Evolutionary conservation across 441 rosid species (phyloP).

Genomic region (Sinapis alba): DNA sequence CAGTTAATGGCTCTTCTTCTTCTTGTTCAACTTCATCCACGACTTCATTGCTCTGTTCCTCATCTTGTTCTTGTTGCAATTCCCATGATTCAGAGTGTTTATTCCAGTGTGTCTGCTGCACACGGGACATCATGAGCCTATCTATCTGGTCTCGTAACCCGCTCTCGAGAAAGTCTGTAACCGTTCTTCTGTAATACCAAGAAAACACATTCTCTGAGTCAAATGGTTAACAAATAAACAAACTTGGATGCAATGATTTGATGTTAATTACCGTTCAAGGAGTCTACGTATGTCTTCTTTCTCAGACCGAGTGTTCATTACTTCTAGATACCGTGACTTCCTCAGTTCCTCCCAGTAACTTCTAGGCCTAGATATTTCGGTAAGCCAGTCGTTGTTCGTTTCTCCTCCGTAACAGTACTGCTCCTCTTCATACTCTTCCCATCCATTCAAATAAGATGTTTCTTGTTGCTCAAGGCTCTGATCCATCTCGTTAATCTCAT

Average conservation of each 20-base stretch:
- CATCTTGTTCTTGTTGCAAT: conserved; percentile 26
- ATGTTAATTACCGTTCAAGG: conserved; percentile 64
- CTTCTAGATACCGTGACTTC: conserved; percentile 70
- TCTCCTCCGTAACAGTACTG: conserved; percentile 29
- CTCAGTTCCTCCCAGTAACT: conserved; percentile 88
- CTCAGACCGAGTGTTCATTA: conserved; percentile 52
- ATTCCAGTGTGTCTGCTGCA: conserved; percentile 44
- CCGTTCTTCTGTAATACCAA: conserved; percentile 60
- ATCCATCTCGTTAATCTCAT: conserved; percentile 11
- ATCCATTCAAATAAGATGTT: conserved; percentile 17
- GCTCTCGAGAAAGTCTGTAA: conserved; percentile 71
- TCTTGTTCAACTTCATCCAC: conserved; percentile 24
- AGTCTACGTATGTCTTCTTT: conserved; percentile 71
- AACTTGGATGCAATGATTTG: not conserved
- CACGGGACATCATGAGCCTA: conserved; percentile 54
- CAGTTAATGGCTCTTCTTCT: conserved; percentile 15
- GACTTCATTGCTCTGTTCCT: conserved; percentile 25
- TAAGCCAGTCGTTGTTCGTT: conserved; percentile 62
- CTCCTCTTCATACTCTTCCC: conserved; percentile 39
- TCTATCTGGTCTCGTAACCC: conserved; percentile 72
- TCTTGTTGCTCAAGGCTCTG: conserved; percentile 33
- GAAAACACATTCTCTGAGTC: not conserved
- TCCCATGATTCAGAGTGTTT: conserved; percentile 31
- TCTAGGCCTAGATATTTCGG: conserved; percentile 71
- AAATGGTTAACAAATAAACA: not conserved